Percentiles rank a stretch among this genome's conserved stretches.
Conservation (phyloP, 2,329 filamentous ascomycete species). For the Penicillium olsonii region DNA sequence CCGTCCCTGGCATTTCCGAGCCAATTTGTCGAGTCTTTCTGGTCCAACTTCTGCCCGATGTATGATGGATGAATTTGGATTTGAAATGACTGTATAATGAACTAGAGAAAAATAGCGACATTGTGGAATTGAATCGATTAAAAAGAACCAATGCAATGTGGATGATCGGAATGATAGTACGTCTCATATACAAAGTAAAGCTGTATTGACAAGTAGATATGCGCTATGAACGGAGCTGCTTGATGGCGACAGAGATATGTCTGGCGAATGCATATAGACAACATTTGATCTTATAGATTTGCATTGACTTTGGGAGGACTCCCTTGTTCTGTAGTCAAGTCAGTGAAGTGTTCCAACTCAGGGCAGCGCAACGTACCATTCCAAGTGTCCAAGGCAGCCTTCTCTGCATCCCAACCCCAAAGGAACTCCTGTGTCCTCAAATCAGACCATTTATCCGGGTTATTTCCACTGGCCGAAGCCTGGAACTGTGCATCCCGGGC, state of each 20-base stretch:
- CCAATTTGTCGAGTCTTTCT: slow-evolving; percentile 8
- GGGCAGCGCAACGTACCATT: slow-evolving; percentile 21
- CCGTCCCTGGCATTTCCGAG: too few species aligned
- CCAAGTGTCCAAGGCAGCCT: slow-evolving; percentile 34
- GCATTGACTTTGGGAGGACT: slow-evolving; percentile 11
- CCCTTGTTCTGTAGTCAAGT: slow-evolving; percentile 5
- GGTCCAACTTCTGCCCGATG: slow-evolving; percentile 10
- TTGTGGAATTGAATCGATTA: slow-evolving; percentile 10
- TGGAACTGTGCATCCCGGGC: slow-evolving; percentile 44
- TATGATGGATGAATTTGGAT: slow-evolving; percentile 13
- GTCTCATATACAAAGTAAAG: neutral
- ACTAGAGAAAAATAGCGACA: slow-evolving; percentile 20
- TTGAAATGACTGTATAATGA: slow-evolving; percentile 31
- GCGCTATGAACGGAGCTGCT: neutral
- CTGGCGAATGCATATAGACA: neutral
- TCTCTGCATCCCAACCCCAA: slow-evolving; percentile 42
- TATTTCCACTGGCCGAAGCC: slow-evolving; percentile 27
- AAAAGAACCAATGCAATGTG: slow-evolving; percentile 3
- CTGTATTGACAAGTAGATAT: slow-evolving; percentile 9
- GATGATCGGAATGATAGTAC: neutral
- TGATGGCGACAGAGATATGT: neutral
- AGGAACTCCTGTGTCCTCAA: slow-evolving; percentile 60
- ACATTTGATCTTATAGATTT: slow-evolving; percentile 21
- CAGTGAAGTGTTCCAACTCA: neutral
- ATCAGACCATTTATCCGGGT: slow-evolving; percentile 67